Base-by-base conservation (phyloP, 2,329 filamentous ascomycete genomes). In the Graphiopsis chlorocephala region DNA sequence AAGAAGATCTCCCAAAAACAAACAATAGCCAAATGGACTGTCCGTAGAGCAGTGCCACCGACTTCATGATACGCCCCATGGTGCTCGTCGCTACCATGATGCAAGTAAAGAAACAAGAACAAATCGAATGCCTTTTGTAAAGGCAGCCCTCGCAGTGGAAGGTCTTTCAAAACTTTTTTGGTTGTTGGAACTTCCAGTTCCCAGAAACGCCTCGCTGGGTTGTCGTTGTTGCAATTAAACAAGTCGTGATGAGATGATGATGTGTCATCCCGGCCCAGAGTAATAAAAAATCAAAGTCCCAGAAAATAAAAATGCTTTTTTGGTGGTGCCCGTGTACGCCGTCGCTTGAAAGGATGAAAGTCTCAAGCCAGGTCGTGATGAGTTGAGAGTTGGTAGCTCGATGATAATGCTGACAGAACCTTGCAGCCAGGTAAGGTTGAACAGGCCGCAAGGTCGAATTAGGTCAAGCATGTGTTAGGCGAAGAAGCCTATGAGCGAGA, bases 91-190 rank as follows among this genome's bases (percentile, higher is more conserved):
- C 53, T 23, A 14, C 53, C 53, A 56, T 14, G 53, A 45, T 58
- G 55, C 33, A n/a, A 42, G 52, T 4, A 38, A 52, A 15, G 60
- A 62, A 55, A 62, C 31, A n/a, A 45, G 48, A 45, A 62, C 47
- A 62, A 33, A 35, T 38, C 31, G 42, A 62, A 62, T 62, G 60
- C 60, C 60, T 2, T 28, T 25, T 7, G 33, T 20, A 6, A 10
- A 52, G 48, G 48, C 60, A 62, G 60, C 60, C 48, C n/a, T 55
- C 60, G 12, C 28, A 26, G 47, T 50, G 38, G 45, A 50, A 55
- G 60, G 60, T 62, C 60, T 62, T 62, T 62, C 60, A 62, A 62
- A 55, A 62, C 26, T 17, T 55, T 62, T 61, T 35, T 33, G 42
- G 38, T 62, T 25, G 48, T 55, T 55, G 59, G 33, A 23, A 31